phyloP scores from a whole-genome alignment of 2,329 filamentous ascomycete species.

The Diplodia seriata region DNA sequence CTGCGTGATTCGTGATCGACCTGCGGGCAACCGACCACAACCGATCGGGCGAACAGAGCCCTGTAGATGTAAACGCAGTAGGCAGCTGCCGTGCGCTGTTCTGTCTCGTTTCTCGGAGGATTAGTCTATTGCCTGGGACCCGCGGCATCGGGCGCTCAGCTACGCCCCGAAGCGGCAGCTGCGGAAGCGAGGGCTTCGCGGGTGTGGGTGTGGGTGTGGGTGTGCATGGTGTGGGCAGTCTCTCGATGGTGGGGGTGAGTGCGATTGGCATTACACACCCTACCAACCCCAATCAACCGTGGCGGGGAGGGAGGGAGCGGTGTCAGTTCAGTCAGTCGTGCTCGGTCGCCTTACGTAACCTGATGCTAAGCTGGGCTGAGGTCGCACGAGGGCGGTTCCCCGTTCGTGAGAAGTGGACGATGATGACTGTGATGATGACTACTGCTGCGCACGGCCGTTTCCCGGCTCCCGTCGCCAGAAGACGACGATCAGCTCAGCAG shows the following conservation, averaged over 20 bases:
- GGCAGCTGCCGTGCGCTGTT: not conserved
- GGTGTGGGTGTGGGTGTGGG: not conserved
- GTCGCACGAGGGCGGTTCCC: constrained; percentile 18
- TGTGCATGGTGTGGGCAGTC: not conserved
- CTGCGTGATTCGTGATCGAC: not conserved
- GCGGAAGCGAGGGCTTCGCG: constrained; percentile 15
- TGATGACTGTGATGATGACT: constrained; percentile 3
- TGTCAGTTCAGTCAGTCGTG: not conserved
- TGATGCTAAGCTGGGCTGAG: not conserved
- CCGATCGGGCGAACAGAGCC: not conserved
- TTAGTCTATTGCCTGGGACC: constrained; percentile 2
- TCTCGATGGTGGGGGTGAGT: not conserved
- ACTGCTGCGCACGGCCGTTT: constrained; percentile 3
- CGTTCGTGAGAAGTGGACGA: not conserved
- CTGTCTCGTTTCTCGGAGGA: constrained; percentile 14
- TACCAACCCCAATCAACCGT: not conserved
- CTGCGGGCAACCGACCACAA: not conserved
- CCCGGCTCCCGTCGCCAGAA: not conserved
- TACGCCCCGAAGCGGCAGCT: constrained; percentile 26
- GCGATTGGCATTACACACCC: too few species aligned
- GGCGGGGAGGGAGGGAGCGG: constrained; percentile 4
- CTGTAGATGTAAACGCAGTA: too few species aligned
- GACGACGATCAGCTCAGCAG: constrained; percentile 13
- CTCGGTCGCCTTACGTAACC: constrained; percentile 24
- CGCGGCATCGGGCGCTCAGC: constrained; percentile 11